Percentiles rank a stretch among this genome's conserved stretches.
phyloP scores from a whole-genome alignment of 2,329 filamentous ascomycete genomes.

The Ramularia endophylla region DNA sequence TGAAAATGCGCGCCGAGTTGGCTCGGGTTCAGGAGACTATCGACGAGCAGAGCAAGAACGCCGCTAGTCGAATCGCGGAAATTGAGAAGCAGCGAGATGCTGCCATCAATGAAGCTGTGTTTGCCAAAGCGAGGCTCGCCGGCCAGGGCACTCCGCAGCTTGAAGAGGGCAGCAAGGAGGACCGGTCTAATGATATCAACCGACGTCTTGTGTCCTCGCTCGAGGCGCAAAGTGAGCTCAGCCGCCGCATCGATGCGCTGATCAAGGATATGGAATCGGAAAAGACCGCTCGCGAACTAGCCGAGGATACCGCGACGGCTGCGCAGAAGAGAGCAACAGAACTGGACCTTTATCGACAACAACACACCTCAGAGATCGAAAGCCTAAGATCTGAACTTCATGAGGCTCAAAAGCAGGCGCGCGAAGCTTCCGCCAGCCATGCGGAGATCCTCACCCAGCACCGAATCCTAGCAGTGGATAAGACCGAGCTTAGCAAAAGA shows the following conservation, averaged over 20 bases:
- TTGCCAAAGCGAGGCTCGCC: constrained; percentile 87
- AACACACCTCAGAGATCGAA: constrained; percentile 78
- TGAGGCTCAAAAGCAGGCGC: constrained; percentile 65
- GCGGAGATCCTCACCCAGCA: constrained; percentile 70
- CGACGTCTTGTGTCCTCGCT: constrained; percentile 78
- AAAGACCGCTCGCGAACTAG: constrained; percentile 70
- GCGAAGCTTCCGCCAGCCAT: constrained; percentile 73
- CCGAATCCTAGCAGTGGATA: constrained; percentile 77
- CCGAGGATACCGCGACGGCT: constrained; percentile 79
- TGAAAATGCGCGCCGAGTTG: constrained; percentile 86
- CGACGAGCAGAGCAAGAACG: constrained; percentile 77
- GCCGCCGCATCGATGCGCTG: constrained; percentile 64
- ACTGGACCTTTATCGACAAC: constrained; percentile 76
- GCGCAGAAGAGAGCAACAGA: constrained; percentile 78
- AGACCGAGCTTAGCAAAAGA: constrained; percentile 65
- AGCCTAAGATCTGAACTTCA: constrained; percentile 81
- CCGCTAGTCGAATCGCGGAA: constrained; percentile 85
- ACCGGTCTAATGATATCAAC: constrained; percentile 68
- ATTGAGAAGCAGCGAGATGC: constrained; percentile 91
- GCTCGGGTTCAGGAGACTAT: constrained; percentile 85
- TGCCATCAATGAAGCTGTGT: constrained; percentile 90
- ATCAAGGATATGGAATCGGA: constrained; percentile 72
- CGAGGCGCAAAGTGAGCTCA: constrained; percentile 72
- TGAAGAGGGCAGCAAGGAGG: constrained; percentile 48
- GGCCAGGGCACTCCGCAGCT: constrained; percentile 58